Evolutionary conservation across 1,284 basidiomycete genomes (phyloP).

Genomic region (Lentinula novae-zelandiae): DNA sequence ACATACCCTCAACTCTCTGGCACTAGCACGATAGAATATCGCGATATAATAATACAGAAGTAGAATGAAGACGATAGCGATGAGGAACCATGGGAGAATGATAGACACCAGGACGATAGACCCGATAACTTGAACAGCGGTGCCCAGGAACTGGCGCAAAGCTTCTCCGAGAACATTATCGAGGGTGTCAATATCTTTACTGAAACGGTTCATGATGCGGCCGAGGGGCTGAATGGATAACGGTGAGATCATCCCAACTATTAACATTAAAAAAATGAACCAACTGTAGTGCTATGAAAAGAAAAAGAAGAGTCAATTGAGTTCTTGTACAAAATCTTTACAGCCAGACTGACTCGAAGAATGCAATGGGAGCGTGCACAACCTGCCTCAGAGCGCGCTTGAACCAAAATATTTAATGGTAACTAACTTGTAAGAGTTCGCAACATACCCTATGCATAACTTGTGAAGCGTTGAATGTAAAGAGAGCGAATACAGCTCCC

Average conservation of each 20-base stretch:
- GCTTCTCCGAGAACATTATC: constrained; percentile 46
- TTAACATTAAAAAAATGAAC: constrained; percentile 33
- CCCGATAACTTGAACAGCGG: constrained; percentile 48
- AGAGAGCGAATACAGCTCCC: constrained; percentile 33
- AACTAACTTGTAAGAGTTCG: too few species aligned
- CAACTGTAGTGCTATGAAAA: constrained; percentile 40
- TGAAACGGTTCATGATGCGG: constrained; percentile 54
- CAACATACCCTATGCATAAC: constrained; percentile 32
- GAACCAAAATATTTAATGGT: constrained; percentile 26
- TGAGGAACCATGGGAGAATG: constrained; percentile 53
- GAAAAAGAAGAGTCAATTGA: too few species aligned
- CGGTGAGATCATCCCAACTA: constrained; percentile 42
- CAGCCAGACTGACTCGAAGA: constrained; percentile 53
- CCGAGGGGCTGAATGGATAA: constrained; percentile 32
- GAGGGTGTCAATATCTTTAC: constrained; percentile 63
- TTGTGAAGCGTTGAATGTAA: constrained; percentile 49
- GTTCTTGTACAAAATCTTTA: too few species aligned
- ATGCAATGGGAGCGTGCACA: constrained; percentile 65
- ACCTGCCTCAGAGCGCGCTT: constrained; percentile 49
- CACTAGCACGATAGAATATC: constrained; percentile 40
- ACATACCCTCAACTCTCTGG: too few species aligned
- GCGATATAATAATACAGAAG: constrained; percentile 47
- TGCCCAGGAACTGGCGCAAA: constrained; percentile 44
- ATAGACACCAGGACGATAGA: constrained; percentile 60
- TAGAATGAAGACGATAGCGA: constrained; percentile 47